Conservation (phyloP, 164 flowering plant genomes). For the Vitis rupestris region DNA sequence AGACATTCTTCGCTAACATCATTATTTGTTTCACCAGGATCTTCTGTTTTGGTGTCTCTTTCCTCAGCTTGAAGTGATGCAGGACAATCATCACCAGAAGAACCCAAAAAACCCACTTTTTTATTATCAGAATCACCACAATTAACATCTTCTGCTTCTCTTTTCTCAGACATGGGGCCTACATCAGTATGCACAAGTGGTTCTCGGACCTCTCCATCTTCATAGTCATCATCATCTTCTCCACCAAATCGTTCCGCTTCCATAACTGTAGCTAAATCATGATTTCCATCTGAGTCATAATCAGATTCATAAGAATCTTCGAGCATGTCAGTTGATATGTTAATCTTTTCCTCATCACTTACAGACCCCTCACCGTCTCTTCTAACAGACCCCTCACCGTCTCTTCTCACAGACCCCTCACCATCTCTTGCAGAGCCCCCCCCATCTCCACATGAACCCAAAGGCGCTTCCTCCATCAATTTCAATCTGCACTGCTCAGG, state of each 20-base stretch:
- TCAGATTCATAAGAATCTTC: constrained; percentile 39
- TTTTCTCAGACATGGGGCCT: constrained; percentile 10
- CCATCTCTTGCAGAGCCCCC: constrained; percentile 5
- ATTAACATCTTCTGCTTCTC: constrained; percentile 10
- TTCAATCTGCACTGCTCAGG: constrained; percentile 13
- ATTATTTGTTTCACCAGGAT: constrained; percentile 13
- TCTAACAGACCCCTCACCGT: too few species aligned
- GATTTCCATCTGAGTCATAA: constrained; percentile 40
- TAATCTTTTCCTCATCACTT: constrained; percentile 44
- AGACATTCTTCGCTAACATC: constrained; percentile 9
- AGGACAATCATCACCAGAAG: constrained; percentile 8
- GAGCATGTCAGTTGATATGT: constrained; percentile 33
- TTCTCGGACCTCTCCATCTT: constrained; percentile 72
- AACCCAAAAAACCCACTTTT: constrained; percentile 1
- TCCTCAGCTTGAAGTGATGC: constrained; percentile 13
- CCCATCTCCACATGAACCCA: constrained; percentile 10
- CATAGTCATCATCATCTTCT: constrained; percentile 58
- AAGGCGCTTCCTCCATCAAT: constrained; percentile 8
- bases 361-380: too few species aligned
- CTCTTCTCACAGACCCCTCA: too few species aligned
- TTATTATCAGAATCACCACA: constrained; percentile 14
- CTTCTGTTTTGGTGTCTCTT: constrained; percentile 15
- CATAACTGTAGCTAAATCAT: constrained; percentile 6
- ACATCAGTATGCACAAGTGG: constrained; percentile 12
- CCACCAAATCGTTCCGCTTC: constrained; percentile 12